These are phyloP conservation scores for Candida boidinii DNA, from an alignment of 805 yeast species.

Conservation along the genomic window DNA sequence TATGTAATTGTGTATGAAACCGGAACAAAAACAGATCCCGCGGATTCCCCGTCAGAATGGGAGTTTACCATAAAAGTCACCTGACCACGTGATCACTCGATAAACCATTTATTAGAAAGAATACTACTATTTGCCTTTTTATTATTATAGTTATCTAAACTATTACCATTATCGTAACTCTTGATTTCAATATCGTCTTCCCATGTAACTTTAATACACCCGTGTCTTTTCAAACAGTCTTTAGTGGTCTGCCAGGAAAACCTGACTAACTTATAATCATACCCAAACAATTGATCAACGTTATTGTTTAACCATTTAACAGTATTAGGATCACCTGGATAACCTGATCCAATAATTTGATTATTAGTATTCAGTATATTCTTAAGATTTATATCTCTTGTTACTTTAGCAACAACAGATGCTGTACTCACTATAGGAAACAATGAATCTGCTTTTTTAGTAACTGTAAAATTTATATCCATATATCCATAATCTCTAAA, in stretches of 20 bases:
- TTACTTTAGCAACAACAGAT: constrained; percentile 91
- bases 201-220: constrained; percentile 53
- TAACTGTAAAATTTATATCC: constrained; percentile 60
- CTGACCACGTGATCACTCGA: no score
- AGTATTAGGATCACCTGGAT: constrained; percentile 90
- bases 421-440: constrained; percentile 94
- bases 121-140: no score
- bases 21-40: no score
- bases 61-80: no score
- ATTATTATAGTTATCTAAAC: no score
- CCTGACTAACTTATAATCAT: constrained; percentile 61
- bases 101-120: no score
- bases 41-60: no score
- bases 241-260: constrained; percentile 94
- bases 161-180: no score
- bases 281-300: constrained; percentile 74
- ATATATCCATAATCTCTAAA: no score
- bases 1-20: no score
- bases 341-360: constrained; percentile 75
- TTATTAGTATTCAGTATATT: constrained; percentile 5
- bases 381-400: constrained; percentile 53
- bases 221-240: constrained; percentile 51
- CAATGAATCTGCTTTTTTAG: constrained; percentile 91
- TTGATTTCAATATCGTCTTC: constrained; percentile 44
- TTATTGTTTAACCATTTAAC: constrained; percentile 58